A percentile compares a stretch with the other conserved stretches of the same genome.
These are phyloP conservation scores for Fagopyrum tataricum DNA, from an alignment of 148 eudicot species.

Conservation along the genomic window DNA sequence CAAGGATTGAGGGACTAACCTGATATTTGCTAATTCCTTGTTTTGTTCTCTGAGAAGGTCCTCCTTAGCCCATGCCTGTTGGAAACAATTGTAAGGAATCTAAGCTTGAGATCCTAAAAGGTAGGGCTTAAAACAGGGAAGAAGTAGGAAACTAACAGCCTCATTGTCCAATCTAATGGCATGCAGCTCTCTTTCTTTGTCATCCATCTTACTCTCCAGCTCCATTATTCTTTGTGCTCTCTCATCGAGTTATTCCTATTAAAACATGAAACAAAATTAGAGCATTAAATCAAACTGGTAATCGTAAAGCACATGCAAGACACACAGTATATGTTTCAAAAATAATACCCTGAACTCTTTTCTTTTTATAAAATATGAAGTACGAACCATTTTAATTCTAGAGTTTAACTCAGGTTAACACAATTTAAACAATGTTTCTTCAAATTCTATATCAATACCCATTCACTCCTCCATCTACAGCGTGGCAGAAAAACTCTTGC, in stretches of 20 bases:
- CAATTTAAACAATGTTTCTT: neutral
- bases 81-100: neutral
- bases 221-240: conserved; percentile 58
- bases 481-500: neutral
- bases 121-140: neutral
- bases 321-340: neutral
- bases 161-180: conserved; percentile 78
- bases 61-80: conserved; percentile 97
- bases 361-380: too few relatives aligned
- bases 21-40: conserved; percentile 66
- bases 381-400: neutral
- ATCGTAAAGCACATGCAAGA: neutral
- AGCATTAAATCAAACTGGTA: neutral
- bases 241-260: conserved; percentile 79
- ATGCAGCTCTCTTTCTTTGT: conserved; percentile 79
- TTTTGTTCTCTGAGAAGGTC: conserved; percentile 88
- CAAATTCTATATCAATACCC: neutral
- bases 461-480: neutral
- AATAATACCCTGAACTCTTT: neutral
- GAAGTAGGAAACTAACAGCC: conserved; percentile 40
- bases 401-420: neutral
- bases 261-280: conserved; percentile 2
- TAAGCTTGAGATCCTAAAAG: neutral
- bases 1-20: conserved; percentile 31
- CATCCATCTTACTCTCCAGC: conserved; percentile 77